Evolutionary conservation across 1,139 yeast genomes (phyloP).

Genomic region (Blastobotrys malaysiensis): DNA sequence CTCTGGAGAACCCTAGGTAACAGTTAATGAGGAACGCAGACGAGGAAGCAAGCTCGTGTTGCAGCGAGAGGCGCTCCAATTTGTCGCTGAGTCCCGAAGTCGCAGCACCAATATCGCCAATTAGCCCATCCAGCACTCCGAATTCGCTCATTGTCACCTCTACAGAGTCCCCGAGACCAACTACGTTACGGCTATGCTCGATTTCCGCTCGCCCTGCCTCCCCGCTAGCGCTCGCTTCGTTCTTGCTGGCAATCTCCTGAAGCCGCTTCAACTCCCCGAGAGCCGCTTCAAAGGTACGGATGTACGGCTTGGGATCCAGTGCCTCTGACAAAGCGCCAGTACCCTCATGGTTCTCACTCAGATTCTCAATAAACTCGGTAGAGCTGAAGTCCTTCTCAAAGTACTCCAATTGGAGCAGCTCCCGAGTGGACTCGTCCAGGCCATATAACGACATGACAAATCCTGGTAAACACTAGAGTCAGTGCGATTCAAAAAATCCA

Average conservation of each 20-base stretch:
- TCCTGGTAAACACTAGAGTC: conserved; percentile 35
- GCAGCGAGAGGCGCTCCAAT: conserved; percentile 66
- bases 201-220: conserved; percentile 61
- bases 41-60: conserved; percentile 68
- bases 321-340: conserved; percentile 18
- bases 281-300: conserved; percentile 86
- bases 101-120: conserved; percentile 44
- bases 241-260: conserved; percentile 47
- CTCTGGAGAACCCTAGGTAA: conserved; percentile 66
- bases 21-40: conserved; percentile 72
- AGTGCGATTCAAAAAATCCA: background rate
- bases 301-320: conserved; percentile 87
- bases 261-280: conserved; percentile 62
- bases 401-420: conserved; percentile 62
- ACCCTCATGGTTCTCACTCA: conserved; percentile 58
- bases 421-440: conserved; percentile 66
- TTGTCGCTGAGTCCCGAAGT: conserved; percentile 74
- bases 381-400: conserved; percentile 70
- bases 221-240: conserved; percentile 45
- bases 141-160: conserved; percentile 43
- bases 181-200: conserved; percentile 61
- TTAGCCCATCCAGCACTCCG: conserved; percentile 52
- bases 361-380: conserved; percentile 75
- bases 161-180: conserved; percentile 49
- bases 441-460: conserved; percentile 37